Evolutionary conservation across 1,284 basidiomycete genomes (phyloP), one percentile per base, ranked within the genome.

Genomic region (Ganoderma sinense): DNA sequence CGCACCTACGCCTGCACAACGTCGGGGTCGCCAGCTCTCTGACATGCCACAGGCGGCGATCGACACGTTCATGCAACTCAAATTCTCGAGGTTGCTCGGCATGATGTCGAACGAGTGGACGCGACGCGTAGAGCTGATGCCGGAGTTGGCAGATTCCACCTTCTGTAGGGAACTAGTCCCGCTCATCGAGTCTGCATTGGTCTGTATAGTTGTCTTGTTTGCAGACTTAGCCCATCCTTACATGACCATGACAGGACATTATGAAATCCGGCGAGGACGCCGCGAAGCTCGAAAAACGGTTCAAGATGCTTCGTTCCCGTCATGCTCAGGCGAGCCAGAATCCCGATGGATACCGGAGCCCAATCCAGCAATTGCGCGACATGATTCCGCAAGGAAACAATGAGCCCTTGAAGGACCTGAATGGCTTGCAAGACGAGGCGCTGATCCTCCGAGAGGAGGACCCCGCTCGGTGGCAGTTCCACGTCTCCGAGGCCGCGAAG

Each of bases 261-360:
- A 70, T 74, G 73, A 76, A 76, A 56, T 67, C 73, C 2, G 74
- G 75, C 0, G 67, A 70, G 4, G 69, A 76, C 58, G 63, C 68
- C 11, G 36, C 48, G 33, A 62, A 18, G 56, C 65, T 76, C n/a
- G 62, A 71, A 20, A 13, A n/a, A 0, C 31, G 65, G 1, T 73
- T 73, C 69, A 60, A 67, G 7, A 18, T 8, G 8, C 62, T 69
- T 0, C 31, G 62, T 20, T 4, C 59, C 2, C 63, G 60, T 6
- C 41, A 70, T 23, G 8, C 29, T 4, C 36, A 11, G 36, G 36
- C 36, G 36, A 40, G 16, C 4, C 39, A 29, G 33, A 64, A 18
- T 18, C 26, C 48, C 2, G 63, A 39, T 23, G 33, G 23, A 0
- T 73, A 59, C 31, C 43, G 10, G 2, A 69, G 71, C 61, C 73